Evolutionary conservation across 176 grass and related monocot genomes (phyloP).

Genomic region (Coix lacrymajobi): DNA sequence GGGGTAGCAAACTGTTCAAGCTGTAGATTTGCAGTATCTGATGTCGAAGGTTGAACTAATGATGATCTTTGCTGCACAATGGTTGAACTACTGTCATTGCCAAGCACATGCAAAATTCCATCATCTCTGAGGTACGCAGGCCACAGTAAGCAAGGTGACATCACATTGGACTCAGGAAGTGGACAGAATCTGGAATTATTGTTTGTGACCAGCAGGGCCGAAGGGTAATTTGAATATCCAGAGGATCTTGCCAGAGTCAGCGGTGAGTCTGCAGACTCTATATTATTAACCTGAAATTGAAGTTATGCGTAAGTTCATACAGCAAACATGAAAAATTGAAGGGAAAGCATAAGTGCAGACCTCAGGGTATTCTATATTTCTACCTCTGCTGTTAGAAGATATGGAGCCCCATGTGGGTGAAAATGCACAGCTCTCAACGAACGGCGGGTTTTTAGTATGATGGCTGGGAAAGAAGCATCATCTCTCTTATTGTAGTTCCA

Average conservation of each 20-base stretch:
- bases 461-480: conserved; percentile 49
- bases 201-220: conserved; percentile 69
- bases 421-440: conserved; percentile 99
- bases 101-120: conserved; percentile 35
- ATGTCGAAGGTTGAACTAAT: conserved; percentile 19
- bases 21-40: conserved; percentile 47
- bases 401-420: conserved; percentile 90
- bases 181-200: conserved; percentile 45
- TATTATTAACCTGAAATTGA: conserved; percentile 88
- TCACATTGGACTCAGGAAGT: conserved; percentile 40
- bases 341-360: conserved; percentile 21
- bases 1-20: conserved; percentile 38
- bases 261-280: conserved; percentile 75
- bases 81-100: conserved; percentile 41
- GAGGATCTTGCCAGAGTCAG: conserved; percentile 86
- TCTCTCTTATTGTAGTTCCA: conserved; percentile 97
- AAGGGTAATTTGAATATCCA: conserved; percentile 88
- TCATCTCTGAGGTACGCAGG: conserved; percentile 51
- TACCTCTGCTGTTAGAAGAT: conserved; percentile 97
- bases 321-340: conserved; percentile 12
- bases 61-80: conserved; percentile 39
- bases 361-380: conserved; percentile 30
- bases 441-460: conserved; percentile 88
- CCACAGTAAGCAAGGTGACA: conserved; percentile 42
- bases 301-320: conserved; percentile 17